Conservation (phyloP, 179 eudicot species). For the Beta macrorhiza region DNA sequence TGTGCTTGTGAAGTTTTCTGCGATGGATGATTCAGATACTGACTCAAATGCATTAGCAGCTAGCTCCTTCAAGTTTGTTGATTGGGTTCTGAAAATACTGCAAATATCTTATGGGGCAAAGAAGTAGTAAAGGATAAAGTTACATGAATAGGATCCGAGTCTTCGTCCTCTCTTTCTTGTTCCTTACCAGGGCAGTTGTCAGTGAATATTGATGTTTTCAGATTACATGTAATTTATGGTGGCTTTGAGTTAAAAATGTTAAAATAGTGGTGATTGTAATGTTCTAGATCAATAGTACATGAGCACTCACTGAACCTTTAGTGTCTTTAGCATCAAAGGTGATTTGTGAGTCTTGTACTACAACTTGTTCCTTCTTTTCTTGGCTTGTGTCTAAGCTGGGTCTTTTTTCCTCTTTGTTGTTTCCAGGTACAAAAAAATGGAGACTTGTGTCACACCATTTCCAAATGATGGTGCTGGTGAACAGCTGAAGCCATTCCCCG, state of each 20-base stretch:
- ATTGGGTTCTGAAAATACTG: background rate
- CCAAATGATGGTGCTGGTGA: conserved; percentile 39
- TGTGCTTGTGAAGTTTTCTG: background rate
- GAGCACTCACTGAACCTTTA: background rate
- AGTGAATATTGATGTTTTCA: background rate
- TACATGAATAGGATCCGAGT: background rate
- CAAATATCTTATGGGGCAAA: background rate
- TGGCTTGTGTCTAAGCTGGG: background rate
- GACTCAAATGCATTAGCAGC: background rate
- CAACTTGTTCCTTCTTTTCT: background rate
- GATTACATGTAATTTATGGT: background rate
- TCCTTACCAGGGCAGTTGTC: background rate
- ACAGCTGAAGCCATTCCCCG: conserved; percentile 64
- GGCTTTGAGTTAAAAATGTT: background rate
- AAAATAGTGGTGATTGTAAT: background rate
- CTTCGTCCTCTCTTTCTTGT: background rate
- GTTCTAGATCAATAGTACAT: background rate
- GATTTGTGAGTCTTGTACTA: background rate
- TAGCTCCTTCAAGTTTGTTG: background rate
- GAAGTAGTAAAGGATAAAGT: background rate
- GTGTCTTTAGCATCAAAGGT: background rate
- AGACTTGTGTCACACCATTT: conserved; percentile 65
- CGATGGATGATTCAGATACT: background rate
- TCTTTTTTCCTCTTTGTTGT: conserved; percentile 3
- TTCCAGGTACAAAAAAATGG: conserved; percentile 79